phyloP scores from a whole-genome alignment of 768 basidiomycete species.

The Lentinula lateritia region DNA sequence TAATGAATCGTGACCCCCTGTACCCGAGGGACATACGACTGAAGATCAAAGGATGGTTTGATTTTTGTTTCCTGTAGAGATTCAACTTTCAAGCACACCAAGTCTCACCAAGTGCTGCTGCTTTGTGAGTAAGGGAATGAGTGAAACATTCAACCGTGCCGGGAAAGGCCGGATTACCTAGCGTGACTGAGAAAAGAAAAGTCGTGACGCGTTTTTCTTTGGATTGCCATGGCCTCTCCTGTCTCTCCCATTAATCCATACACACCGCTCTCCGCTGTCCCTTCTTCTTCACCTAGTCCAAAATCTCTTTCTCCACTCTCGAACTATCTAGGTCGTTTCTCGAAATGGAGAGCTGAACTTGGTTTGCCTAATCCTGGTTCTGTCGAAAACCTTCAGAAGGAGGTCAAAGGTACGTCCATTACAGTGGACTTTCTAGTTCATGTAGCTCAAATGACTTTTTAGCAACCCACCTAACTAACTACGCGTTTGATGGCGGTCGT shows the following conservation, averaged over 20 bases:
- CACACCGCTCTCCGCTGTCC: slow-evolving; percentile 19
- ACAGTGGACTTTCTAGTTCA: not conserved
- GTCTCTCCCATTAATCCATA: slow-evolving; percentile 31
- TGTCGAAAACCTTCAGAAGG: slow-evolving; percentile 88
- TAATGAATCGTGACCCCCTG: too few species aligned
- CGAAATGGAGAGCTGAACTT: slow-evolving; percentile 75
- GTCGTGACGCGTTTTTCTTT: slow-evolving; percentile 5
- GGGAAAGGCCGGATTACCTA: not conserved
- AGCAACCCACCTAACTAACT: slow-evolving; percentile 92
- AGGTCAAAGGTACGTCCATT: slow-evolving; percentile 71
- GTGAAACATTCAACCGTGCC: not conserved
- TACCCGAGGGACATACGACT: not conserved
- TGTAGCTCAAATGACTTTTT: slow-evolving; percentile 10
- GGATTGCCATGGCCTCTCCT: slow-evolving; percentile 38
- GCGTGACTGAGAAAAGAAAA: not conserved
- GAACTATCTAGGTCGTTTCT: slow-evolving; percentile 65
- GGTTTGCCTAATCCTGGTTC: slow-evolving; percentile 89
- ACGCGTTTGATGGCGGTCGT: slow-evolving; percentile 94
- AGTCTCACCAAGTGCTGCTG: too few species aligned
- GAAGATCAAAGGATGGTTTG: too few species aligned
- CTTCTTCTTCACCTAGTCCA: not conserved
- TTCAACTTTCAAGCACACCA: too few species aligned
- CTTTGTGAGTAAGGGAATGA: too few species aligned
- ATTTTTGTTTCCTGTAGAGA: too few species aligned
- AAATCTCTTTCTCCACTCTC: slow-evolving; percentile 40